phyloP scores from a whole-genome alignment of 1,284 basidiomycete species.

The Melampsora occidentalis region DNA sequence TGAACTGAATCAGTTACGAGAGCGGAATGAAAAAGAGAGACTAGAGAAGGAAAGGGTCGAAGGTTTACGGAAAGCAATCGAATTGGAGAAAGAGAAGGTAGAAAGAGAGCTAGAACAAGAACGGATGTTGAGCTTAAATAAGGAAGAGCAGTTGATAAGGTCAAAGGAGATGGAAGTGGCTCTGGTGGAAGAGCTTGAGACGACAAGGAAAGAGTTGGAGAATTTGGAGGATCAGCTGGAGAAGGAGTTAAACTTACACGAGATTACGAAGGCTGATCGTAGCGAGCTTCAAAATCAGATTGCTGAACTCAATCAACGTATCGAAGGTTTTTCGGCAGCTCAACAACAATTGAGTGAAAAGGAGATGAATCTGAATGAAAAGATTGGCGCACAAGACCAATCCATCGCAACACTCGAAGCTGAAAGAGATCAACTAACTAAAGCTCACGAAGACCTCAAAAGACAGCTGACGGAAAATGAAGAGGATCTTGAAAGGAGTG shows the following conservation, averaged over 20 bases:
- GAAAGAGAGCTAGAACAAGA: slow-evolving; percentile 80
- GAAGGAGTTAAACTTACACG: slow-evolving; percentile 62
- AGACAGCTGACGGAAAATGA: slow-evolving; percentile 70
- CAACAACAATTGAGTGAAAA: slow-evolving; percentile 40
- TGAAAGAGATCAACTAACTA: slow-evolving; percentile 44
- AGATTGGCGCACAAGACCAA: slow-evolving; percentile 43
- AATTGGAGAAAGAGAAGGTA: slow-evolving; percentile 75
- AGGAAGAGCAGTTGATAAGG: slow-evolving; percentile 77
- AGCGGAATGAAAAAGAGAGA: slow-evolving; percentile 79
- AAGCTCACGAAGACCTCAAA: slow-evolving; percentile 68
- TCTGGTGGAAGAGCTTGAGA: slow-evolving; percentile 75
- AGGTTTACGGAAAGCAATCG: slow-evolving; percentile 70
- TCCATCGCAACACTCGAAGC: slow-evolving; percentile 46
- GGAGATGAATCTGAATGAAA: slow-evolving; percentile 43
- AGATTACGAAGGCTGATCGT: slow-evolving; percentile 57
- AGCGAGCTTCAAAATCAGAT: slow-evolving; percentile 46
- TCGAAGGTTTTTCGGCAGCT: slow-evolving; percentile 45
- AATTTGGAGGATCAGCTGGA: slow-evolving; percentile 81
- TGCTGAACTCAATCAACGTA: slow-evolving; percentile 46
- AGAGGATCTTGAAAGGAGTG: slow-evolving; percentile 71
- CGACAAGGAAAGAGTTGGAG: slow-evolving; percentile 64
- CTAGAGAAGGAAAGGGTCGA: slow-evolving; percentile 74
- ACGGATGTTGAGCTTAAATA: slow-evolving; percentile 73
- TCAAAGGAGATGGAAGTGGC: slow-evolving; percentile 79
- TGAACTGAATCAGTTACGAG: slow-evolving; percentile 76